Evolutionary conservation across 1,284 basidiomycete genomes (phyloP).

Genomic region (Coniferiporia sulphurascens): DNA sequence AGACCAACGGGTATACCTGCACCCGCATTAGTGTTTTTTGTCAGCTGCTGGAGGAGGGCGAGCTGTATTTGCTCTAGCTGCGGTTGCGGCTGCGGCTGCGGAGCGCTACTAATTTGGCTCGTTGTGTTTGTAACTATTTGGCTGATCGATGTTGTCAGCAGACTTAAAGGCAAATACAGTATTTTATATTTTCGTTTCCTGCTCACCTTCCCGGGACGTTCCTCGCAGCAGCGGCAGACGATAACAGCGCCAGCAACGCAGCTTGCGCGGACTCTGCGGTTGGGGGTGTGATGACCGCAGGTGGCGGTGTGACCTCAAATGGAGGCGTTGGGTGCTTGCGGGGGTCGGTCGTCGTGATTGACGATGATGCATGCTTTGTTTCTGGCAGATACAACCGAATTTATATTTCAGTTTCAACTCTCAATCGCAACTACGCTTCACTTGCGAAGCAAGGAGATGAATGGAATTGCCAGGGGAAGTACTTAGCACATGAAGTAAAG

Average conservation of each 20-base stretch:
- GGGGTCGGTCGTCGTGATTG: slow-evolving; percentile 36
- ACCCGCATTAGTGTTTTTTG: slow-evolving; percentile 50
- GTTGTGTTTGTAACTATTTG: slow-evolving; percentile 60
- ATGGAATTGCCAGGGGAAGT: slow-evolving; percentile 62
- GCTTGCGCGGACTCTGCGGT: slow-evolving; percentile 48
- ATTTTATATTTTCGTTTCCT: slow-evolving; percentile 1
- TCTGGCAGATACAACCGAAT: slow-evolving; percentile 61
- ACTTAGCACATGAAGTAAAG: slow-evolving; percentile 66
- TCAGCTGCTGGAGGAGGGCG: slow-evolving; percentile 66
- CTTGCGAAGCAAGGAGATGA: slow-evolving; percentile 27
- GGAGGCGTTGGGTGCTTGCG: slow-evolving; percentile 29
- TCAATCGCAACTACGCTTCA: slow-evolving; percentile 36
- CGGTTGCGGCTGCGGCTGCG: slow-evolving; percentile 23
- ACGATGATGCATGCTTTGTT: slow-evolving; percentile 41
- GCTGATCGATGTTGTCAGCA: slow-evolving; percentile 32
- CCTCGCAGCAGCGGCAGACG: slow-evolving; percentile 45
- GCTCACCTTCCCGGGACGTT: slow-evolving; percentile 26
- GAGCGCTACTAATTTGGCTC: slow-evolving; percentile 13
- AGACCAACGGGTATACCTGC: slow-evolving; percentile 22
- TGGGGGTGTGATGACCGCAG: slow-evolving; percentile 21
- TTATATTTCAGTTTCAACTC: slow-evolving; percentile 62
- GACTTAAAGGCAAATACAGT: not conserved
- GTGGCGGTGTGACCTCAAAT: slow-evolving; percentile 26
- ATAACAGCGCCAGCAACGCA: slow-evolving; percentile 60
- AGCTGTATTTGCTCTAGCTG: slow-evolving; percentile 52